These are phyloP conservation scores for Penicillium tannophilum DNA, from an alignment of 495 filamentous ascomycete species.

Conservation along the genomic window DNA sequence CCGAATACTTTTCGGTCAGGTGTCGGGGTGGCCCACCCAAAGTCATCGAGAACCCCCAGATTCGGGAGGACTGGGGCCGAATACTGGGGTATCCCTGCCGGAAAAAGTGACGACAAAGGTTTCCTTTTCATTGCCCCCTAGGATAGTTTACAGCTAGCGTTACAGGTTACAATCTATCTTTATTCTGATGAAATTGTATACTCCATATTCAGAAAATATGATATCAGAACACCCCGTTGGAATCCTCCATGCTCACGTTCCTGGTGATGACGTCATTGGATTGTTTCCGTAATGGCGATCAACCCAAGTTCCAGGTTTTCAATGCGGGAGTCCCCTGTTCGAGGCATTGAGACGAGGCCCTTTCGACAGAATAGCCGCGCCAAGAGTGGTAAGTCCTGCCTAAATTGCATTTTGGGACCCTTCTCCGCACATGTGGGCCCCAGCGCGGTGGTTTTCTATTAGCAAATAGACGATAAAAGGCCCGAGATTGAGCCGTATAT, in stretches of 20 bases:
- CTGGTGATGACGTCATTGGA: constrained; percentile 12
- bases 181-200: neutral
- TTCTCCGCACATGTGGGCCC: neutral
- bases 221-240: neutral
- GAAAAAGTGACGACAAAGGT: neutral
- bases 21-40: neutral
- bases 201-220: neutral
- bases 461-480: neutral
- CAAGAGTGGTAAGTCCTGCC: constrained; percentile 3
- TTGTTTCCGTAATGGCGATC: constrained; percentile 4
- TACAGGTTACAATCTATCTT: neutral
- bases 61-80: constrained; percentile 2
- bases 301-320: neutral
- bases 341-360: neutral
- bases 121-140: no score
- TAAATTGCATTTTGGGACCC: neutral
- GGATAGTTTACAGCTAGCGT: neutral
- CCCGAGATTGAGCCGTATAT: neutral
- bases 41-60: neutral
- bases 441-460: neutral
- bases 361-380: neutral
- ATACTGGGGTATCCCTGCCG: neutral
- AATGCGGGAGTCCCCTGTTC: neutral
- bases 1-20: neutral
- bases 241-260: neutral